Evolutionary conservation across 2,329 filamentous ascomycete genomes (phyloP).

Genomic region (Xylaria sp.): DNA sequence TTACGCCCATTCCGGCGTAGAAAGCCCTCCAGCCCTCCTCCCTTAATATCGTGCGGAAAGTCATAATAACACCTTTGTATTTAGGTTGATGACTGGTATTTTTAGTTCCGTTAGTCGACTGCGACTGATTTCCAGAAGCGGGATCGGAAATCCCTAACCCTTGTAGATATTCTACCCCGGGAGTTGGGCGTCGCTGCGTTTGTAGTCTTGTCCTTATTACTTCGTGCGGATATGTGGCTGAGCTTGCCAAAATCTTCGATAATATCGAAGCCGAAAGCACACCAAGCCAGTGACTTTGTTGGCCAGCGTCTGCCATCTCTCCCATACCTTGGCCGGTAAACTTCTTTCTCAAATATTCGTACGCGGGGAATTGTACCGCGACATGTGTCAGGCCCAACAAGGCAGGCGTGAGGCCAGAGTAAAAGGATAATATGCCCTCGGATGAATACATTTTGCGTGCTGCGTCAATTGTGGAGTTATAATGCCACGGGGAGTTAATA

Average conservation of each 20-base stretch:
- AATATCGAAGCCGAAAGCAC: constrained; percentile 90
- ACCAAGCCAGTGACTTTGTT: constrained; percentile 80
- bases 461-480: constrained; percentile 88
- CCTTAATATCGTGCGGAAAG: constrained; percentile 82
- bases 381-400: constrained; percentile 93
- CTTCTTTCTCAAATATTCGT: constrained; percentile 89
- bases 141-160: constrained; percentile 59
- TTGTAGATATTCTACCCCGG: constrained; percentile 64
- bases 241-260: constrained; percentile 94
- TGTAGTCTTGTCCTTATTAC: constrained; percentile 93
- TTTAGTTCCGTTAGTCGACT: constrained; percentile 42
- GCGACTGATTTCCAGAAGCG: constrained; percentile 60
- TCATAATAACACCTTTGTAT: constrained; percentile 84
- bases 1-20: constrained; percentile 96
- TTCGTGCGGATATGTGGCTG: constrained; percentile 96
- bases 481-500: constrained; percentile 84
- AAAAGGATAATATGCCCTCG: constrained; percentile 91
- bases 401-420: constrained; percentile 92
- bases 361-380: constrained; percentile 95
- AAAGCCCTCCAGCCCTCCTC: constrained; percentile 98
- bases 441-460: constrained; percentile 94
- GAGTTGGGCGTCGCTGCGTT: constrained; percentile 83
- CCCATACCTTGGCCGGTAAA: constrained; percentile 95
- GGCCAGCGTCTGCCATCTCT: constrained; percentile 65
- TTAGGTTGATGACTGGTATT: constrained; percentile 49